Percentiles rank a stretch among this genome's conserved stretches.
Conservation (phyloP, 1,139 yeast species). For the Suhomyces chickasaworum region DNA sequence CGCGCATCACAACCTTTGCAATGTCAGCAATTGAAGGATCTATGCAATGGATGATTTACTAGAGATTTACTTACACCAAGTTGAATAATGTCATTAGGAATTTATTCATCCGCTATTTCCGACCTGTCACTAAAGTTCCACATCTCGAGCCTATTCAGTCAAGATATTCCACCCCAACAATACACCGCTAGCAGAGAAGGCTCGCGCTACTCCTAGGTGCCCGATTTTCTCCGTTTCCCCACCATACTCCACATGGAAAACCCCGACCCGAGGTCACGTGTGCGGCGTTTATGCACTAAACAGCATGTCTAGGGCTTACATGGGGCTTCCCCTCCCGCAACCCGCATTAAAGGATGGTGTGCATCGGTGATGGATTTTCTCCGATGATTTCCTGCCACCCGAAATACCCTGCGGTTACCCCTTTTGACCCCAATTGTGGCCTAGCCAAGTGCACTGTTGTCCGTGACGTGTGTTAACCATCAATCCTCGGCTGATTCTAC, state of each 20-base stretch:
- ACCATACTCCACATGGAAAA: conserved; percentile 4
- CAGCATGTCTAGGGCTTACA: too few species aligned
- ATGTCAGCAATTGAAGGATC: too few species aligned
- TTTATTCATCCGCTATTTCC: too few species aligned
- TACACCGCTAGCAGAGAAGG: neutral
- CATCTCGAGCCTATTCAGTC: too few species aligned
- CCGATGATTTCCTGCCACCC: conserved; percentile 8
- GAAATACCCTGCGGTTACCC: conserved; percentile 2
- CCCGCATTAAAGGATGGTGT: conserved; percentile 7
- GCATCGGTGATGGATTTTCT: neutral
- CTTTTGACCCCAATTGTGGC: neutral
- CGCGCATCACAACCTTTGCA: too few species aligned
- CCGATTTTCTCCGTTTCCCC: conserved; percentile 10
- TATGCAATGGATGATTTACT: too few species aligned
- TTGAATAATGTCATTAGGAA: too few species aligned
- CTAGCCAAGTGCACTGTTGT: neutral
- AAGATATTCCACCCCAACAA: neutral
- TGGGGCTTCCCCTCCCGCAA: conserved; percentile 10
- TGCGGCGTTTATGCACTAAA: conserved; percentile 1
- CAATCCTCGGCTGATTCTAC: conserved; percentile 3
- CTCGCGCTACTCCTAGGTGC: neutral
- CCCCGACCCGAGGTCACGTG: conserved; percentile 3
- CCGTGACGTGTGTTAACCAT: conserved; percentile 8
- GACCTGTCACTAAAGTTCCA: too few species aligned
- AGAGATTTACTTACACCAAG: too few species aligned